These are phyloP conservation scores for Akanthomyces uredinophilus DNA, from an alignment of 2,329 filamentous ascomycete species.

Conservation along the genomic window DNA sequence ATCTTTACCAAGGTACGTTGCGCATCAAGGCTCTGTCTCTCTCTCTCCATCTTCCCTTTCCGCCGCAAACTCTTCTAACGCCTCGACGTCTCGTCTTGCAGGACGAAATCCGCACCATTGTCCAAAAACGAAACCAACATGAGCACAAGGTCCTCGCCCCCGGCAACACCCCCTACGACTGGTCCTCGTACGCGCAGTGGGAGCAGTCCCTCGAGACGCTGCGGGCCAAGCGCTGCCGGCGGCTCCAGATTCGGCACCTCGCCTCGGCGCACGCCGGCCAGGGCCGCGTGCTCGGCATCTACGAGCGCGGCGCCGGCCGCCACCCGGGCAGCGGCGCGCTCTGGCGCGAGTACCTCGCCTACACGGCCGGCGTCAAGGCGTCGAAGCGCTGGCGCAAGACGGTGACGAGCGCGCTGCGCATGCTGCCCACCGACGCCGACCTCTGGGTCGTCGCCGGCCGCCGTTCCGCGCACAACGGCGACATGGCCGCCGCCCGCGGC, in stretches of 20 bases:
- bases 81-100: slow-evolving; percentile 29
- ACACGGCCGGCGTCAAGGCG: slow-evolving; percentile 63
- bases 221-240: slow-evolving; percentile 74
- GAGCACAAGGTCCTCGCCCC: slow-evolving; percentile 86
- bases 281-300: slow-evolving; percentile 79
- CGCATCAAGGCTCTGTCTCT: not conserved
- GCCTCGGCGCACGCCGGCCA: slow-evolving; percentile 67
- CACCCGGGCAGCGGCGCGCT: slow-evolving; percentile 76
- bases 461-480: slow-evolving; percentile 70
- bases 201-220: slow-evolving; percentile 67
- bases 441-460: slow-evolving; percentile 85
- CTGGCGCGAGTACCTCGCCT: slow-evolving; percentile 89
- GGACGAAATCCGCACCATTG: slow-evolving; percentile 86
- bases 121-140: slow-evolving; percentile 85
- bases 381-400: slow-evolving; percentile 60
- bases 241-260: slow-evolving; percentile 66
- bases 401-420: slow-evolving; percentile 65
- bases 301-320: slow-evolving; percentile 78
- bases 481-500: slow-evolving; percentile 79
- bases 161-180: slow-evolving; percentile 71
- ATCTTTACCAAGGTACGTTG: slow-evolving; percentile 71
- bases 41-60: not conserved
- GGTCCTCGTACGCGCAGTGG: slow-evolving; percentile 75
- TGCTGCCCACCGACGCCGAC: slow-evolving; percentile 78
- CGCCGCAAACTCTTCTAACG: not conserved